A percentile compares a stretch with the other conserved stretches of the same genome.
Conservation (phyloP, 2,329 filamentous ascomycete species). For the Atkinsonella texensis region DNA sequence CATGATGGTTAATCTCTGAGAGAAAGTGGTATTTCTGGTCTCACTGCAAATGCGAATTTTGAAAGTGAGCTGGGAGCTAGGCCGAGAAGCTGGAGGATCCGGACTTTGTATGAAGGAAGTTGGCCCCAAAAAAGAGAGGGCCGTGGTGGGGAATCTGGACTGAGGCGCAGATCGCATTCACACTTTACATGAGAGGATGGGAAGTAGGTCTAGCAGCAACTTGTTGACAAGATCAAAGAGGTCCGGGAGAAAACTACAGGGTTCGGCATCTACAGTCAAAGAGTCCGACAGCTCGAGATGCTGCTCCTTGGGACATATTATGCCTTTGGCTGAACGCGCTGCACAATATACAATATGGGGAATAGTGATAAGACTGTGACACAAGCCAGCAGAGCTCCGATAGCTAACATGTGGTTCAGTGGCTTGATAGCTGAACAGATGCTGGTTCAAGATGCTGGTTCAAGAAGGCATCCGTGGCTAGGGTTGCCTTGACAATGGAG, state of each 20-base stretch:
- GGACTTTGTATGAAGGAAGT: not conserved
- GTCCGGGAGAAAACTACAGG: not conserved
- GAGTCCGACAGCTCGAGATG: not conserved
- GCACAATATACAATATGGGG: not conserved
- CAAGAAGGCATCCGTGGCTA: not conserved
- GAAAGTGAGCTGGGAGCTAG: not conserved
- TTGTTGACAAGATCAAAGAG: not conserved
- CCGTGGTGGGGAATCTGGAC: not conserved
- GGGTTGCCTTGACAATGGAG: not conserved
- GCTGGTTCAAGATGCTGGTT: not conserved
- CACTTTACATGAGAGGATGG: not conserved
- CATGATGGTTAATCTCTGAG: constrained; percentile 26
- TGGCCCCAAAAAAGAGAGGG: not conserved
- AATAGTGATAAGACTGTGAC: no score
- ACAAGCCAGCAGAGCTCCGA: no score
- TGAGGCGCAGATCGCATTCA: not conserved
- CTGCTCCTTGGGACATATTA: not conserved
- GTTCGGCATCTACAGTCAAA: not conserved
- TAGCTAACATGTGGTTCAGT: not conserved
- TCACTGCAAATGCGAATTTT: not conserved
- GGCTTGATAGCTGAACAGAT: not conserved
- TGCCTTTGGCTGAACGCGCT: not conserved
- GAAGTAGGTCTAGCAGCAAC: not conserved
- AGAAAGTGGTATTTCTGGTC: not conserved
- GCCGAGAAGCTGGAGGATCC: not conserved